Evolutionary conservation across 352 stramenopile genomes (phyloP), one percentile per base, ranked within the genome.

Genomic region (Pythium periplocum): DNA sequence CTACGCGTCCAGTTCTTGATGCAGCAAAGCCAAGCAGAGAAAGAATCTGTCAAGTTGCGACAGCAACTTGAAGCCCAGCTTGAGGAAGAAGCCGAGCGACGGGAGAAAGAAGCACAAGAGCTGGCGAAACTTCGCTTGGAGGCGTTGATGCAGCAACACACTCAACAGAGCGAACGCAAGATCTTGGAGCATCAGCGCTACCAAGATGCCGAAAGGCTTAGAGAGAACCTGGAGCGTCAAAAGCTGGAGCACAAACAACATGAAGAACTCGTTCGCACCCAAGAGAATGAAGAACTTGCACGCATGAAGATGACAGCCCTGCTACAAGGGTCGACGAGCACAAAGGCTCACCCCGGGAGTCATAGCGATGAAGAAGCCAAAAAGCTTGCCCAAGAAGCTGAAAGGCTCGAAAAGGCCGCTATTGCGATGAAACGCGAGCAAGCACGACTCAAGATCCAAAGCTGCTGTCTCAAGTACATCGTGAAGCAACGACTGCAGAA

Each of bases 1-100:
- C 72, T 91, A 4, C 83, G 86, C 45, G 59, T 86, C 55, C 71
- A 93, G 58, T 53, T 93, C 2, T 47, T 78, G 56, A 57, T 79
- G 26, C 77, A 93, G 37, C 67, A 78, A 36, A 73, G 55, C 43
- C 55, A 63, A 3, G 78, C 82, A 4, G 80, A 67, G 12, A 62
- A 76, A 47, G 69, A 89, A 39, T 73, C 75, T 4, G 51, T 42
- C 0, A 78, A 69, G 36, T 51, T 90, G 2, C 69, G 63, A 0
- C 56, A 72, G 6, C 66, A 84, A 37, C 51, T 90, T 1, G 75
- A 62, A 46, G 58, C 33, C 6, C 73, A 85, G 45, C 75, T 65
- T 8, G 65, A 76, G 49, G 55, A 74, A 26, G 78, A 91, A 34
- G 64, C 74, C 35, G 51, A 52, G 12, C 73, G 71, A 4, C 66